Evolutionary conservation across 2,329 filamentous ascomycete genomes (phyloP).

Genomic region (Claviceps capensis): DNA sequence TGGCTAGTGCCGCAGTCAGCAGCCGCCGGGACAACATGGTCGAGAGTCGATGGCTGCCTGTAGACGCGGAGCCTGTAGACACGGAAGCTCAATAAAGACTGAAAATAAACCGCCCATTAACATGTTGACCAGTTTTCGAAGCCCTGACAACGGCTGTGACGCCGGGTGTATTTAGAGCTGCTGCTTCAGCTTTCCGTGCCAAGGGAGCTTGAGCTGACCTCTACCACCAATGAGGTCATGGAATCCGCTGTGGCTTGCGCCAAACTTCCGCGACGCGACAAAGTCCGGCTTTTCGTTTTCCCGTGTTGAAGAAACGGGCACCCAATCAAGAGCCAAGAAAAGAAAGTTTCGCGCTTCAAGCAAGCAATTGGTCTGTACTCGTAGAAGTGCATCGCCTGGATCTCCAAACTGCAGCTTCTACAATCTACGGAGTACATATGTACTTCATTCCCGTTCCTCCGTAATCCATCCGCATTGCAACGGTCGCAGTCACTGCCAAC

Average conservation of each 20-base stretch:
- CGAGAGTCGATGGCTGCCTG: background rate
- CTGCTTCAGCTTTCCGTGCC: background rate
- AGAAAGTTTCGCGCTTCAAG: background rate
- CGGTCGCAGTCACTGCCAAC: no score
- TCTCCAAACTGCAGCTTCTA: no score
- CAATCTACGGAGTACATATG: no score
- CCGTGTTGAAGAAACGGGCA: background rate
- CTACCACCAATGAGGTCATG: constrained; percentile 10
- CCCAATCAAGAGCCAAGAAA: background rate
- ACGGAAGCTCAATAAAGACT: background rate
- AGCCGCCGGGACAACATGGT: constrained; percentile 18
- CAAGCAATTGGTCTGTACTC: no score
- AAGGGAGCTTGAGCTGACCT: background rate
- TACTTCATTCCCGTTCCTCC: no score
- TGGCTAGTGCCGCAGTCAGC: constrained; percentile 11
- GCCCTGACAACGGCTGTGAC: background rate
- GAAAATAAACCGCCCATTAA: background rate
- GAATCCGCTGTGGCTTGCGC: background rate
- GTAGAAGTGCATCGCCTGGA: no score
- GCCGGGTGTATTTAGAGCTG: background rate
- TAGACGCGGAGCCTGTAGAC: background rate
- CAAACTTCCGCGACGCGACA: background rate
- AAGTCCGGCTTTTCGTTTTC: constrained; percentile 1
- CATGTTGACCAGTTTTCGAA: background rate
- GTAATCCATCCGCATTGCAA: no score